A percentile compares a stretch with the other conserved stretches of the same genome.
Conservation (phyloP, 2,329 filamentous ascomycete species). For the Elsinoe arachidis region DNA sequence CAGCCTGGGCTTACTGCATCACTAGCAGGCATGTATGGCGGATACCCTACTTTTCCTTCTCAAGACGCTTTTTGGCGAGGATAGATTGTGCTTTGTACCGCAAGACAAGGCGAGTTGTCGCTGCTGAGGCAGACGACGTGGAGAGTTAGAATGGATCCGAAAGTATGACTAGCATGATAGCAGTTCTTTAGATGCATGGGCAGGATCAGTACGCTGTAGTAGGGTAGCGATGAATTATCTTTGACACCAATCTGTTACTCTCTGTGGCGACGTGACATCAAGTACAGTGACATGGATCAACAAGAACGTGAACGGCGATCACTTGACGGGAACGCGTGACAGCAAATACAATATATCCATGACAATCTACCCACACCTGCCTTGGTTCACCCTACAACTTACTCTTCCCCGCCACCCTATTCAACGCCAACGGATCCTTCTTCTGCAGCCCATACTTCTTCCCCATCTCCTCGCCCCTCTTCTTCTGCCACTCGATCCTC, state of each 20-base stretch:
- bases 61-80: neutral
- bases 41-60: neutral
- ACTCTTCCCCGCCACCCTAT: constrained; percentile 33
- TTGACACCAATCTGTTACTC: neutral
- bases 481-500: constrained; percentile 56
- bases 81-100: neutral
- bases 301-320: neutral
- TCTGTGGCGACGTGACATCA: no score
- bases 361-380: neutral
- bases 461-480: constrained; percentile 58
- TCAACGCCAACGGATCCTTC: constrained; percentile 34
- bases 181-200: neutral
- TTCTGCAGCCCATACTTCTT: constrained; percentile 46
- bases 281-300: neutral
- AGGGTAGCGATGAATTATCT: neutral
- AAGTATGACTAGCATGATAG: neutral
- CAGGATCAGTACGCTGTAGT: neutral
- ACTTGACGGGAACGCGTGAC: neutral
- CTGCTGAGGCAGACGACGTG: neutral
- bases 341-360: neutral
- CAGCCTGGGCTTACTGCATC: neutral
- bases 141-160: neutral
- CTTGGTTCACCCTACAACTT: constrained; percentile 28
- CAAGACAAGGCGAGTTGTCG: neutral
- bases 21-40: neutral